Evolutionary conservation across 2,329 filamentous ascomycete species (phyloP).

Genomic region (Ambrosiella xylebori): DNA sequence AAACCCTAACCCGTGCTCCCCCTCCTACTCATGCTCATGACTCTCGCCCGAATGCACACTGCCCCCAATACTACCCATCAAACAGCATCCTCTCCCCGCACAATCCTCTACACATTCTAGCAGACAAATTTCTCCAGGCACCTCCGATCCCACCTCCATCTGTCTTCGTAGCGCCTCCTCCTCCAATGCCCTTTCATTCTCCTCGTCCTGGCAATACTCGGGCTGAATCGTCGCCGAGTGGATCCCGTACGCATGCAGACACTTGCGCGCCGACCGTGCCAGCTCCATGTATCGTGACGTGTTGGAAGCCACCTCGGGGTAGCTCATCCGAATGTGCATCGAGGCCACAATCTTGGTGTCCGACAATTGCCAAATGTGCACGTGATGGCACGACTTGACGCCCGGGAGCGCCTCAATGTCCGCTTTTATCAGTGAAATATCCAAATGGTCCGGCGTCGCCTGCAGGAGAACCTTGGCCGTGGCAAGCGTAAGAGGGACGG

Average conservation of each 20-base stretch:
- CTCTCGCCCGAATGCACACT: conserved; percentile 9
- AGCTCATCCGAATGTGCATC: conserved; percentile 81
- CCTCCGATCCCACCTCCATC: conserved; percentile 21
- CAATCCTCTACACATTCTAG: conserved; percentile 36
- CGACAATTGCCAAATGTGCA: conserved; percentile 95
- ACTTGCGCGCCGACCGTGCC: conserved; percentile 64
- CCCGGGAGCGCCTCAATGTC: conserved; percentile 77
- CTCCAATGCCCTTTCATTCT: conserved; percentile 25
- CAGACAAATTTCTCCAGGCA: conserved; percentile 23
- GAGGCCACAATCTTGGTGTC: conserved; percentile 89
- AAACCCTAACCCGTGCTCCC: not conserved
- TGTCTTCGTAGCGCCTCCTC: conserved; percentile 22
- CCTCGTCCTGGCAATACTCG: conserved; percentile 51
- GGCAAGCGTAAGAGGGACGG: conserved; percentile 61
- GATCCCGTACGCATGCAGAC: conserved; percentile 88
- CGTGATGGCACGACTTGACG: conserved; percentile 79
- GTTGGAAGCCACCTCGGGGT: conserved; percentile 70
- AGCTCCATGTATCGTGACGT: conserved; percentile 78
- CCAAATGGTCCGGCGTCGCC: conserved; percentile 77
- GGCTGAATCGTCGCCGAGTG: conserved; percentile 96
- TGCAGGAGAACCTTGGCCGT: conserved; percentile 82
- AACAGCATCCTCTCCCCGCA: conserved; percentile 29
- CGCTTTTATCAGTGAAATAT: conserved; percentile 65
- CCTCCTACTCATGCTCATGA: not conserved
- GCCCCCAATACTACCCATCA: not conserved